Conservation (phyloP, 2,329 filamentous ascomycete species). For the Aspergillus ochraceoroseus region DNA sequence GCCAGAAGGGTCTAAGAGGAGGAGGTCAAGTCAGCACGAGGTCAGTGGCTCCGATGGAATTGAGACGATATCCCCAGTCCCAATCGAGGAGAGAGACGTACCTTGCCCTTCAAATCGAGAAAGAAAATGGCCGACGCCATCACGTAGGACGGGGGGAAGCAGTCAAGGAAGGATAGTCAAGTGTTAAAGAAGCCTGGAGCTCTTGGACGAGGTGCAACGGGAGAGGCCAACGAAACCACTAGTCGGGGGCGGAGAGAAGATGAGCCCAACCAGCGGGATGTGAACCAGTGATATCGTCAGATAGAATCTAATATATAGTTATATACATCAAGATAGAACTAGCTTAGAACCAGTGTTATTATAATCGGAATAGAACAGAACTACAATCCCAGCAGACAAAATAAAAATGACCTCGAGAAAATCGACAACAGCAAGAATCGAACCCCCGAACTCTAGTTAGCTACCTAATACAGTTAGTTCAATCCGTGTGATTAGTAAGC, state of each 20-base stretch:
- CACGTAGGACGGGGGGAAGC: constrained; percentile 32
- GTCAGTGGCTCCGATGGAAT: constrained; percentile 7
- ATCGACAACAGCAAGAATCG: no score
- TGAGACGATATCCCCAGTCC: background rate
- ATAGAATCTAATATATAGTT: no score
- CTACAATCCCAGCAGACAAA: no score
- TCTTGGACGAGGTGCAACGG: constrained; percentile 18
- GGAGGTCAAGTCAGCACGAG: constrained; percentile 22
- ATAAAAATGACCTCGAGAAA: no score
- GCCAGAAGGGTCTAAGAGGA: constrained; percentile 79
- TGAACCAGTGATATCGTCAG: no score
- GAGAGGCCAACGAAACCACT: constrained; percentile 23
- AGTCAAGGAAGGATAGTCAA: constrained; percentile 13
- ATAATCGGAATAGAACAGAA: no score
- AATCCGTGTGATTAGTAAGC: no score
- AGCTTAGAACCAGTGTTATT: no score
- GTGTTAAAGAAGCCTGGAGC: constrained; percentile 17
- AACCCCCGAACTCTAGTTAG: no score
- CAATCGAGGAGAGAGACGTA: constrained; percentile 44
- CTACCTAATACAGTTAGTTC: no score
- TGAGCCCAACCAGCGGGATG: no score
- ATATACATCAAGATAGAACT: no score
- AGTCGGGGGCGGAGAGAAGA: constrained; percentile 8
- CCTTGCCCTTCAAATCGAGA: constrained; percentile 99
- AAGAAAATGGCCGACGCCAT: constrained; percentile 99